These are phyloP conservation scores for Trichoderma pleuroti DNA, from an alignment of 2,329 filamentous ascomycete species.

Conservation along the genomic window DNA sequence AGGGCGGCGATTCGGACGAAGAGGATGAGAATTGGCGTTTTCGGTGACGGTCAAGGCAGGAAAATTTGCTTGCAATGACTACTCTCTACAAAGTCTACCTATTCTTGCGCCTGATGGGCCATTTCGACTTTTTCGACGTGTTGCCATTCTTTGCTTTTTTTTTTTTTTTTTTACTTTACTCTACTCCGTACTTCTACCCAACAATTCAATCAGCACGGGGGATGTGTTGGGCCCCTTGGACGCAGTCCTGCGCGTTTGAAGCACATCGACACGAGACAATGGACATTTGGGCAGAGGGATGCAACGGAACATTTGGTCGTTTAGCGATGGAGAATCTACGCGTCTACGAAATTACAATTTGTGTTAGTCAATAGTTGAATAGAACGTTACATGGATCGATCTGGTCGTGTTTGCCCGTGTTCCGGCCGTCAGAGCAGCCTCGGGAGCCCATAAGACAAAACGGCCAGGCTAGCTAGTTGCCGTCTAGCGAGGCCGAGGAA, in stretches of 20 bases:
- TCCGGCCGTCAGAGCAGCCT: background rate
- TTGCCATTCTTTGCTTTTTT: background rate
- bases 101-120: background rate
- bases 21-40: conserved; percentile 27
- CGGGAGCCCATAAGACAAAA: background rate
- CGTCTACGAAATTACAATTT: background rate
- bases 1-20: conserved; percentile 36
- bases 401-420: background rate
- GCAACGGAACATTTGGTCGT: background rate
- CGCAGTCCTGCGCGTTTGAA: background rate
- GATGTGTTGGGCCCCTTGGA: background rate
- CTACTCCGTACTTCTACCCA: background rate
- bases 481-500: background rate
- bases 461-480: background rate
- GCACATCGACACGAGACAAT: background rate
- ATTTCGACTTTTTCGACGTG: background rate
- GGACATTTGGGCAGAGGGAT: background rate
- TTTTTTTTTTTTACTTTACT: background rate
- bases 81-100: background rate
- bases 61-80: background rate
- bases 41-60: conserved; percentile 7
- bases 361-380: background rate
- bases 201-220: background rate
- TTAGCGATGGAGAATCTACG: background rate
- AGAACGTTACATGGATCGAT: conserved; percentile 11